phyloP scores from a whole-genome alignment of 2,329 filamentous ascomycete species.

The Cryphonectria japonica region DNA sequence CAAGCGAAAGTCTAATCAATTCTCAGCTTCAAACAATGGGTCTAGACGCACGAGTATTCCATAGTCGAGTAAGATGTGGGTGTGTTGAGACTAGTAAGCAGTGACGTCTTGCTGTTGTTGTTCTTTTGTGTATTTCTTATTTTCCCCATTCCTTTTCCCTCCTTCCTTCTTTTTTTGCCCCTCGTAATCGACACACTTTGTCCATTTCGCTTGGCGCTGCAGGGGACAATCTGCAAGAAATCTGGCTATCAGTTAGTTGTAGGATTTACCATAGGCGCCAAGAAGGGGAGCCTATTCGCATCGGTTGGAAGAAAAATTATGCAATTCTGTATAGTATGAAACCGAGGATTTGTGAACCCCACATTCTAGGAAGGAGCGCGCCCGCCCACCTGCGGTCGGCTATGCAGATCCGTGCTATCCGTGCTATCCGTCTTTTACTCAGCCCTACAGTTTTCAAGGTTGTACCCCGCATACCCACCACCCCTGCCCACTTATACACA shows the following conservation, averaged over 20 bases:
- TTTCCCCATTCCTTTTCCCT: no score
- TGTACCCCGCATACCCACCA: neutral
- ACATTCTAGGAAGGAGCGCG: neutral
- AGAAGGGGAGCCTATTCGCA: neutral
- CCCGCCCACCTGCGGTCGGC: no score
- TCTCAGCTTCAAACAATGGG: neutral
- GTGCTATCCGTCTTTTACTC: no score
- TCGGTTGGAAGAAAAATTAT: neutral
- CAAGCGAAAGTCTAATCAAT: neutral
- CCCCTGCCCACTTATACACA: neutral
- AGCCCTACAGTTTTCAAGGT: neutral
- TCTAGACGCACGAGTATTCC: neutral
- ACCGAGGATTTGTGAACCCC: neutral
- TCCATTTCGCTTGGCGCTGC: neutral
- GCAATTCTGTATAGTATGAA: neutral
- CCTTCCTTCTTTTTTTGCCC: no score
- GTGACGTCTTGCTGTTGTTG: no score
- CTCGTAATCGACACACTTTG: neutral
- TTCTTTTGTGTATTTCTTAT: no score
- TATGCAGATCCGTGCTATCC: no score
- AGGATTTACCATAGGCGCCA: neutral
- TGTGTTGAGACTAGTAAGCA: neutral
- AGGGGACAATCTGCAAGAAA: neutral
- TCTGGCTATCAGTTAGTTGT: neutral
- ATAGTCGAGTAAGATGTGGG: neutral